These are phyloP conservation scores for Emmonsiellopsis sp. DNA, from an alignment of 2,329 filamentous ascomycete genomes.

Conservation along the genomic window DNA sequence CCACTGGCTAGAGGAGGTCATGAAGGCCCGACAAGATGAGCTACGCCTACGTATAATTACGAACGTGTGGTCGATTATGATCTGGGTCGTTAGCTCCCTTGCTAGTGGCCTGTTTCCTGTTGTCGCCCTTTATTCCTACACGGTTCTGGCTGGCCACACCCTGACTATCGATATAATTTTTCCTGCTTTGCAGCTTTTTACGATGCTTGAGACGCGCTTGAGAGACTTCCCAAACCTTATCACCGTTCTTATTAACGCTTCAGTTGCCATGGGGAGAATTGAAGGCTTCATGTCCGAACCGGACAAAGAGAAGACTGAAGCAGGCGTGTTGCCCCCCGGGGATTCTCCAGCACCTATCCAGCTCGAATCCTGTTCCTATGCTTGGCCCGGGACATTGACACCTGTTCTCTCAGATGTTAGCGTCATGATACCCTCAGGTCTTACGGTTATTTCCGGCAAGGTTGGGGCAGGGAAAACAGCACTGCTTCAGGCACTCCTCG, in stretches of 20 bases:
- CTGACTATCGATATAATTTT: conserved; percentile 76
- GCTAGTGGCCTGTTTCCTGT: conserved; percentile 69
- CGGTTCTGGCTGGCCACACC: conserved; percentile 55
- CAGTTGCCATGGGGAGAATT: conserved; percentile 71
- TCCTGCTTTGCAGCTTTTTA: conserved; percentile 72
- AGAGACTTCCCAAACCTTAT: conserved; percentile 67
- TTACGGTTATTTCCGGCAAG: conserved; percentile 35
- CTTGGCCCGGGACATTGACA: conserved; percentile 62
- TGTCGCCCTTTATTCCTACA: conserved; percentile 73
- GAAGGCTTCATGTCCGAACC: conserved; percentile 81
- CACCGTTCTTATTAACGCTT: conserved; percentile 68
- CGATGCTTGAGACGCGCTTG: conserved; percentile 62
- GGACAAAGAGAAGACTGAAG: conserved; percentile 60
- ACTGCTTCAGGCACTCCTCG: conserved; percentile 25
- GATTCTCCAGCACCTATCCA: conserved; percentile 14
- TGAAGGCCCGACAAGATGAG: conserved; percentile 59
- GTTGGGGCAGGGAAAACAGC: conserved; percentile 55
- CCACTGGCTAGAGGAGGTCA: conserved; percentile 60
- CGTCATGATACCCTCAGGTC: conserved; percentile 44
- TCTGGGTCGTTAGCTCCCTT: conserved; percentile 60
- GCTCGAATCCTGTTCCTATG: conserved; percentile 60
- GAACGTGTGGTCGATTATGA: conserved; percentile 51
- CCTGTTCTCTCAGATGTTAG: conserved; percentile 47
- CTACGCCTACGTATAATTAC: conserved; percentile 56
- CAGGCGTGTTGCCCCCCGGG: conserved; percentile 14